A percentile compares a stretch with the other conserved stretches of the same genome.
phyloP scores from a whole-genome alignment of 306 rosid genomes.

The Senna tora region DNA sequence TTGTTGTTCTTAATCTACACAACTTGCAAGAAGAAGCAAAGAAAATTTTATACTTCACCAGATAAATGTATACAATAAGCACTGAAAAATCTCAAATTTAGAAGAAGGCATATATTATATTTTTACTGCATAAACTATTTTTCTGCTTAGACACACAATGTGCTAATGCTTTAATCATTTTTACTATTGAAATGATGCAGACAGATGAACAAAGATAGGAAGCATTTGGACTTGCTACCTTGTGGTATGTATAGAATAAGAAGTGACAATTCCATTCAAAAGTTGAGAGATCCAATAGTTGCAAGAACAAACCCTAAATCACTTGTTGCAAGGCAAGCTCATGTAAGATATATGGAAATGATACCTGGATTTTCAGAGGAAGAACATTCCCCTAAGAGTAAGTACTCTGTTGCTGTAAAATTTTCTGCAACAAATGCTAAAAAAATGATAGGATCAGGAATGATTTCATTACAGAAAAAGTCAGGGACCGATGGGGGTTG shows the following conservation, averaged over 20 bases:
- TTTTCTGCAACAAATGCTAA: not conserved
- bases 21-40: conserved; percentile 1
- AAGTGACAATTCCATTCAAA: conserved; percentile 42
- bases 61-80: not conserved
- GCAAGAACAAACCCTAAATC: conserved; percentile 4
- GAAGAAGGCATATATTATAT: not conserved
- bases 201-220: conserved; percentile 38
- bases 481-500: too few species aligned
- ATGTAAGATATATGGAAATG: conserved; percentile 60
- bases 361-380: conserved; percentile 57
- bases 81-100: not conserved
- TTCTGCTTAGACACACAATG: not conserved
- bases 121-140: not conserved
- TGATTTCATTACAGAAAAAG: too few species aligned
- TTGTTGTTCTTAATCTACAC: conserved; percentile 17
- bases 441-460: too few species aligned
- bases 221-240: conserved; percentile 18
- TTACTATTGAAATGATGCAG: conserved; percentile 37
- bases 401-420: conserved; percentile 9
- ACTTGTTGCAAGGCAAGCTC: conserved; percentile 16
- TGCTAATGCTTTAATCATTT: conserved; percentile 29
- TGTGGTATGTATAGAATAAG: conserved; percentile 47
- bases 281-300: conserved; percentile 46
- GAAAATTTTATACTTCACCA: not conserved
- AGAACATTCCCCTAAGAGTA: conserved; percentile 47